phyloP scores from a whole-genome alignment of 345 rosid species.

The Moricandia arvensis region DNA sequence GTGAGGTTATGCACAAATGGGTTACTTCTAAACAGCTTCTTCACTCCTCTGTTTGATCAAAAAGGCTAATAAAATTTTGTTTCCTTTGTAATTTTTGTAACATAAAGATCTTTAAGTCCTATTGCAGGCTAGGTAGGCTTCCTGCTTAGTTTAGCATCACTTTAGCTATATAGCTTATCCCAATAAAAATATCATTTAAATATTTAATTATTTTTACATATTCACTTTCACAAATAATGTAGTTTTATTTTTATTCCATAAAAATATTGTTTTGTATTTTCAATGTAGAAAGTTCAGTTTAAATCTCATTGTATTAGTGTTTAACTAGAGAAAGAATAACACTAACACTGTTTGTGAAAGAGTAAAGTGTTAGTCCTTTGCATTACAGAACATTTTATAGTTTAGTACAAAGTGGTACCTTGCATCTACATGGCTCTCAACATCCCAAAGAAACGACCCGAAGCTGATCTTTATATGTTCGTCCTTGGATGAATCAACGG shows the following conservation, averaged over 20 bases:
- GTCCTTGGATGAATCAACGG: slow-evolving; percentile 68
- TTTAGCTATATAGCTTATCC: not conserved
- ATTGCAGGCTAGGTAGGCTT: slow-evolving; percentile 3
- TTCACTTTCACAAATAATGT: no score
- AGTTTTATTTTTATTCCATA: no score
- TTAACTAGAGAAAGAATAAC: no score
- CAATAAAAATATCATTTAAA: not conserved
- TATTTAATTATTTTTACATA: no score
- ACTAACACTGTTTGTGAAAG: no score
- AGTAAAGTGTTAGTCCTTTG: slow-evolving; percentile 3
- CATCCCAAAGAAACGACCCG: slow-evolving; percentile 97
- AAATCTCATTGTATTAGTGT: no score
- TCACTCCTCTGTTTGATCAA: slow-evolving; percentile 23
- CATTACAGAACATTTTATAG: slow-evolving; percentile 33
- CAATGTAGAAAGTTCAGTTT: no score
- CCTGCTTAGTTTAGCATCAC: not conserved
- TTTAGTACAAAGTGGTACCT: slow-evolving; percentile 84
- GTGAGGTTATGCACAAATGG: slow-evolving; percentile 47
- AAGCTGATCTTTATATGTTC: slow-evolving; percentile 79
- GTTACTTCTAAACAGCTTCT: slow-evolving; percentile 36
- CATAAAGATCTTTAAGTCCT: not conserved
- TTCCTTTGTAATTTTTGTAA: slow-evolving; percentile 29
- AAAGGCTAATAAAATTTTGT: not conserved
- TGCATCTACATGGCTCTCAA: slow-evolving; percentile 87
- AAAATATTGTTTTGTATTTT: no score